Percentiles rank a stretch among this genome's conserved stretches.
Evolutionary conservation across 1,284 basidiomycete genomes (phyloP).

Genomic region (Puccinia coronata): DNA sequence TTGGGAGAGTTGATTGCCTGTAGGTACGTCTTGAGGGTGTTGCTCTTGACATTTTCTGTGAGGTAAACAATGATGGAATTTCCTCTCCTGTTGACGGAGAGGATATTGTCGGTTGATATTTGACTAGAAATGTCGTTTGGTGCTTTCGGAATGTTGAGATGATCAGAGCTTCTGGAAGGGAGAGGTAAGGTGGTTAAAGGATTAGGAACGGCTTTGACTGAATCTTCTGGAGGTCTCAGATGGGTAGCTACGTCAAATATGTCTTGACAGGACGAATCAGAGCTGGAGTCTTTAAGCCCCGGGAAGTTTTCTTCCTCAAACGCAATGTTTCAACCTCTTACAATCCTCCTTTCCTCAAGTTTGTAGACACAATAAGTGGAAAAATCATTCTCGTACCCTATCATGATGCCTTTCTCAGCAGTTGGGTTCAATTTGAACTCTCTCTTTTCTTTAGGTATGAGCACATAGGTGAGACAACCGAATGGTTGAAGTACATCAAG

Average conservation of each 20-base stretch:
- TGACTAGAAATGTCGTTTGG: no score
- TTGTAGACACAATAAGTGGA: neutral
- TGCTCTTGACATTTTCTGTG: no score
- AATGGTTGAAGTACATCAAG: neutral
- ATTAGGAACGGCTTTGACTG: no score
- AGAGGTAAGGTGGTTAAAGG: no score
- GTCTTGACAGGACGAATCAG: neutral
- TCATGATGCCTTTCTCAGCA: neutral
- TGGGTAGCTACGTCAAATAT: neutral
- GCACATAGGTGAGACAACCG: neutral
- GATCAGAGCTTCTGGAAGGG: no score
- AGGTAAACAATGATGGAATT: no score
- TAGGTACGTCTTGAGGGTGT: no score
- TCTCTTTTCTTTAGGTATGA: neutral
- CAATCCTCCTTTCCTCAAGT: neutral
- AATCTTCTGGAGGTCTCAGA: no score
- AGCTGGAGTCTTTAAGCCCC: neutral
- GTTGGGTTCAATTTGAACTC: neutral
- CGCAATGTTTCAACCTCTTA: neutral
- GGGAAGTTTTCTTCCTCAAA: neutral
- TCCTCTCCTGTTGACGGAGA: no score
- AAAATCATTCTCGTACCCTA: constrained; percentile 1
- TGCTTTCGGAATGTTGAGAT: no score
- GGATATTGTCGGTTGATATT: no score
- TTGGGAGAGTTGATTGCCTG: no score